phyloP scores from a whole-genome alignment of 306 rosid genomes.

The Potentilla sterilis region DNA sequence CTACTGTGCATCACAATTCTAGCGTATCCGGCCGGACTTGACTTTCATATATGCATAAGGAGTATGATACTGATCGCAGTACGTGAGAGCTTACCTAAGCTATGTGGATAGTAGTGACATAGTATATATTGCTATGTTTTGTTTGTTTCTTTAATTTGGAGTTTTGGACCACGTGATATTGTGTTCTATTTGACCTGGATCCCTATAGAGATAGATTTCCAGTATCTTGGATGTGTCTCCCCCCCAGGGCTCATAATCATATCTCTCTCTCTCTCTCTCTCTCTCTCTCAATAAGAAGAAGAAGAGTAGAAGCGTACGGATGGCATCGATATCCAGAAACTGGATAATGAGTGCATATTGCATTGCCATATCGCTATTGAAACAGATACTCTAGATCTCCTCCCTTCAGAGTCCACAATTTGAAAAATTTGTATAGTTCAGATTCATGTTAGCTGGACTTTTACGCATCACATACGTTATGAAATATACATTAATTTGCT shows the following conservation, averaged over 20 bases:
- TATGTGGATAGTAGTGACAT: not conserved
- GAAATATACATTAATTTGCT: not conserved
- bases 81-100: not conserved
- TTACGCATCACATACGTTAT: not conserved
- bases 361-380: conserved; percentile 16
- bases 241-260: conserved; percentile 6
- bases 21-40: not conserved
- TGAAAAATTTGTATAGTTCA: conserved; percentile 3
- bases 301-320: not conserved
- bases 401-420: conserved; percentile 12
- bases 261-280: not conserved
- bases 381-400: not conserved
- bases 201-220: conserved; percentile 63
- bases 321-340: too few relatives aligned
- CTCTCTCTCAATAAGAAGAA: too few relatives aligned
- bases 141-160: not conserved
- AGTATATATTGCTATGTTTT: not conserved
- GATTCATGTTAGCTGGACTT: not conserved
- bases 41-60: not conserved
- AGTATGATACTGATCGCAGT: not conserved
- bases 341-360: not conserved
- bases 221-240: conserved; percentile 55
- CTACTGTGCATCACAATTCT: not conserved
- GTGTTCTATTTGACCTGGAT: not conserved
- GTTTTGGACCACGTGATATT: conserved; percentile 46